A percentile compares a stretch with the other conserved stretches of the same genome.
These are phyloP conservation scores for Naganishia sp. DNA, from an alignment of 1,284 basidiomycete species.

Conservation along the genomic window DNA sequence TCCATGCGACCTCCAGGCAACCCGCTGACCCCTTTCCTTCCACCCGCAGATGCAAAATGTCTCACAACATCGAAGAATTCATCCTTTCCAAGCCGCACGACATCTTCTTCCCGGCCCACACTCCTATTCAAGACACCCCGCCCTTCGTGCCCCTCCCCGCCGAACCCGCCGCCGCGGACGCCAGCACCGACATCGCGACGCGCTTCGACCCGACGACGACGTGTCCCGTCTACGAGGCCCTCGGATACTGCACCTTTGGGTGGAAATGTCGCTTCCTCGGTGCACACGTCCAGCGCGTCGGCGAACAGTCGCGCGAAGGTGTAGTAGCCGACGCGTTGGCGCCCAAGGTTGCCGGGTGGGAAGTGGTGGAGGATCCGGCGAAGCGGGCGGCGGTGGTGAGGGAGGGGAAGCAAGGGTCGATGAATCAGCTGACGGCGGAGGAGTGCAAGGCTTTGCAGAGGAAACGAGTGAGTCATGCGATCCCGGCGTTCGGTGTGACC, in stretches of 20 bases:
- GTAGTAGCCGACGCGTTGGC: conserved; percentile 48
- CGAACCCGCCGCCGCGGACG: not conserved
- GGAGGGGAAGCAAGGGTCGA: conserved; percentile 64
- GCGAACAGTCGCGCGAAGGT: conserved; percentile 16
- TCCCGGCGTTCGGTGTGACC: not conserved
- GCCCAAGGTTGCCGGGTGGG: conserved; percentile 44
- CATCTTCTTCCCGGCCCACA: conserved; percentile 61
- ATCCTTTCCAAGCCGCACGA: conserved; percentile 74
- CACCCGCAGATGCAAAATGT: conserved; percentile 69
- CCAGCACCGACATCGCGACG: conserved; percentile 15
- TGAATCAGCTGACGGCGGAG: conserved; percentile 68
- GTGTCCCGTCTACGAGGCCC: conserved; percentile 73
- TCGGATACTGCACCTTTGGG: conserved; percentile 80
- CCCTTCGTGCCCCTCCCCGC: conserved; percentile 59
- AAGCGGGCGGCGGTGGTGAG: conserved; percentile 58
- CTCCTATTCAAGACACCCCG: conserved; percentile 55
- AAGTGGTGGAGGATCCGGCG: conserved; percentile 60
- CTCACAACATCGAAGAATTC: conserved; percentile 76
- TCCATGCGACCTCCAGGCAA: not conserved
- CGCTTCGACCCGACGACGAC: conserved; percentile 58
- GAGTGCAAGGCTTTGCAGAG: conserved; percentile 64
- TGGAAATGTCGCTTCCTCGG: conserved; percentile 90
- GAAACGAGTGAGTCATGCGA: conserved; percentile 62
- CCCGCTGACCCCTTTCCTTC: no score
- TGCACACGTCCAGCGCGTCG: conserved; percentile 61